Evolutionary conservation across 345 rosid species (phyloP).

Genomic region (Citrus inodora): DNA sequence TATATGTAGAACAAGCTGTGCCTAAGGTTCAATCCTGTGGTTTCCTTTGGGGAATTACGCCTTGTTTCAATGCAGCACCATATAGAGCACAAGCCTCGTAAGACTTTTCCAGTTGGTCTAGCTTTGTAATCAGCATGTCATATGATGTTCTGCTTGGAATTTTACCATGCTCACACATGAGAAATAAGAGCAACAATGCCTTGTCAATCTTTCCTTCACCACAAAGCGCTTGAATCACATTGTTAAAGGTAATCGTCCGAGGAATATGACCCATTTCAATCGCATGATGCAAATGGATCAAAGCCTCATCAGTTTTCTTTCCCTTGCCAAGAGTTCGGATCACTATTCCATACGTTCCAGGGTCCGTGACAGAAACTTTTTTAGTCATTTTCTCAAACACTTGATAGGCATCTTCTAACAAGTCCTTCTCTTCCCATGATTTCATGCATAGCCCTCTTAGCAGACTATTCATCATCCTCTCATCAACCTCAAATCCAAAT

Average conservation of each 20-base stretch:
- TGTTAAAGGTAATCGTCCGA: conserved; percentile 32
- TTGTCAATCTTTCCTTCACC: conserved; percentile 30
- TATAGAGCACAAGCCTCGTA: conserved; percentile 36
- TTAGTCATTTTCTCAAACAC: conserved; percentile 47
- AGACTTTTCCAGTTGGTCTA: conserved; percentile 33
- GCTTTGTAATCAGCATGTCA: conserved; percentile 40
- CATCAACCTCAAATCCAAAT: conserved; percentile 39
- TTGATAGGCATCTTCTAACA: conserved; percentile 34
- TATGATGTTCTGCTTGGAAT: conserved; percentile 33
- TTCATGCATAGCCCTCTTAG: conserved; percentile 43
- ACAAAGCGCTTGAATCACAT: conserved; percentile 42
- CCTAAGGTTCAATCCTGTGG: conserved; percentile 14
- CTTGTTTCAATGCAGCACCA: conserved; percentile 55
- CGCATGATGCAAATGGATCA: conserved; percentile 29
- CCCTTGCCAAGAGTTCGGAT: conserved; percentile 35
- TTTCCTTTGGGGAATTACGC: conserved; percentile 30
- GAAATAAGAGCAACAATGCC: conserved; percentile 36
- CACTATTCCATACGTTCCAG: conserved; percentile 25
- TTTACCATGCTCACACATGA: conserved; percentile 32
- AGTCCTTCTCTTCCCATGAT: conserved; percentile 30
- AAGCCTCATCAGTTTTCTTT: conserved; percentile 35
- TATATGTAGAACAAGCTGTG: background rate
- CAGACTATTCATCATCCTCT: conserved; percentile 35
- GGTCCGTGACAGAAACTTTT: conserved; percentile 10
- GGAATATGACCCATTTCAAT: conserved; percentile 34